Conservation (phyloP, 768 basidiomycete genomes). For the Flagelloscypha sp. region DNA sequence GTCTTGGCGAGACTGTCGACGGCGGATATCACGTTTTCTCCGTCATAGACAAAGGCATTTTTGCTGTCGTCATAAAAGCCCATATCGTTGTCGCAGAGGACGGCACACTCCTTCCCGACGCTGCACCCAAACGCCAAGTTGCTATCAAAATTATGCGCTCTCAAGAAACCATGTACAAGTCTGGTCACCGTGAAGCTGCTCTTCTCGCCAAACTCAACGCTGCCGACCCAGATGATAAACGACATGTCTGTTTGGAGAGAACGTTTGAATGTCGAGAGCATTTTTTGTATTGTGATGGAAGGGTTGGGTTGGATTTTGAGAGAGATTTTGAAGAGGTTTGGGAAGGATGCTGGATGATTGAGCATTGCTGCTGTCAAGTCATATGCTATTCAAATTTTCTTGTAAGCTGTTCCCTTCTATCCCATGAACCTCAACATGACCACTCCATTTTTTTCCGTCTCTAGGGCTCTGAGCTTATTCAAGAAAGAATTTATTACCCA, state of each 20-base stretch:
- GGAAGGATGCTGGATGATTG: slow-evolving; percentile 94
- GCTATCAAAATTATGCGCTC: slow-evolving; percentile 96
- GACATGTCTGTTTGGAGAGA: slow-evolving; percentile 86
- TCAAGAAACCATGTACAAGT: slow-evolving; percentile 97
- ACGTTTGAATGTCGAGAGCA: slow-evolving; percentile 98
- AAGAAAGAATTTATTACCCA: slow-evolving; percentile 69
- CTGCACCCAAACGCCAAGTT: slow-evolving; percentile 59
- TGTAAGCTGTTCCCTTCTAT: no score
- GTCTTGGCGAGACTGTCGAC: slow-evolving; percentile 90
- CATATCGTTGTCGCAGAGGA: slow-evolving; percentile 66
- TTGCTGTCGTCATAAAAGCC: slow-evolving; percentile 91
- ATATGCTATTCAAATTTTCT: slow-evolving; percentile 95
- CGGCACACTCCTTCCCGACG: no score
- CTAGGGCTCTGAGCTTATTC: slow-evolving; percentile 50
- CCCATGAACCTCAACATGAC: no score
- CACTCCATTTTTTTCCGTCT: no score
- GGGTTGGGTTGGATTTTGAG: slow-evolving; percentile 86
- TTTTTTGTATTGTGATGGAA: slow-evolving; percentile 93
- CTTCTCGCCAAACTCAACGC: slow-evolving; percentile 82
- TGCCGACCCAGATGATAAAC: slow-evolving; percentile 94
- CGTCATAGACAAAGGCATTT: slow-evolving; percentile 97
- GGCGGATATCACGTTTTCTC: slow-evolving; percentile 96
- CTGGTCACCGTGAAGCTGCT: slow-evolving; percentile 85
- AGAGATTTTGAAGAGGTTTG: slow-evolving; percentile 97
- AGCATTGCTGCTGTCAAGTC: slow-evolving; percentile 96